Percentiles rank a stretch among this genome's conserved stretches.
phyloP scores from a whole-genome alignment of 2,329 filamentous ascomycete genomes.

The Venturia oleaginea region DNA sequence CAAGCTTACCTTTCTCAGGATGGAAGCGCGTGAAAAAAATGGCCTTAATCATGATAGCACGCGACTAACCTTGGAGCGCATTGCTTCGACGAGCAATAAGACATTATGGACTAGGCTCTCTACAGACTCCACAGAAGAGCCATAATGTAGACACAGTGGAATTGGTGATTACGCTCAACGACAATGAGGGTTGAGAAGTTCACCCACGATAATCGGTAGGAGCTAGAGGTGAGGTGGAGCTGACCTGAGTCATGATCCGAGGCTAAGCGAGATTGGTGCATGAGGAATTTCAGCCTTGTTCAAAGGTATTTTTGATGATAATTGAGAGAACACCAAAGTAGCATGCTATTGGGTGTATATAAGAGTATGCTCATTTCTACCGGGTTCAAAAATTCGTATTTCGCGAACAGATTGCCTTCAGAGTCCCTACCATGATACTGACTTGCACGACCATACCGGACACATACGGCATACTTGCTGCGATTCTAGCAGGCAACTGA shows the following conservation, averaged over 20 bases:
- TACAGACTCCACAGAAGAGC: not conserved
- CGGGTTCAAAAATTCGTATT: too few species aligned
- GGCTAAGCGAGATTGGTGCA: not conserved
- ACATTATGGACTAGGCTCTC: not conserved
- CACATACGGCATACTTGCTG: too few species aligned
- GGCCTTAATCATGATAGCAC: conserved; percentile 46
- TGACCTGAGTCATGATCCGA: not conserved
- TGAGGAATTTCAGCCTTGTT: too few species aligned
- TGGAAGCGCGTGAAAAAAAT: conserved; percentile 62
- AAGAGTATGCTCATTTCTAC: too few species aligned
- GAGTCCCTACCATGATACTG: too few species aligned
- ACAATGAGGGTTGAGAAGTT: not conserved
- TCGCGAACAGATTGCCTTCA: too few species aligned
- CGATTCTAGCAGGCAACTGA: too few species aligned
- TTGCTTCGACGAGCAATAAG: not conserved
- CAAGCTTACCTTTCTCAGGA: conserved; percentile 36
- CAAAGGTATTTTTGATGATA: too few species aligned
- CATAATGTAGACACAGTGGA: not conserved
- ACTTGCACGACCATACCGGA: too few species aligned
- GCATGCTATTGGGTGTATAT: too few species aligned
- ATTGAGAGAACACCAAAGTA: too few species aligned
- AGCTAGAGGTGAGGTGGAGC: not conserved
- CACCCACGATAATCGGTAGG: not conserved
- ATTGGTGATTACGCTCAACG: not conserved
- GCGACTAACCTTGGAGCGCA: not conserved